Conservation (phyloP, 345 rosid genomes). For the Camelina sativa region DNA sequence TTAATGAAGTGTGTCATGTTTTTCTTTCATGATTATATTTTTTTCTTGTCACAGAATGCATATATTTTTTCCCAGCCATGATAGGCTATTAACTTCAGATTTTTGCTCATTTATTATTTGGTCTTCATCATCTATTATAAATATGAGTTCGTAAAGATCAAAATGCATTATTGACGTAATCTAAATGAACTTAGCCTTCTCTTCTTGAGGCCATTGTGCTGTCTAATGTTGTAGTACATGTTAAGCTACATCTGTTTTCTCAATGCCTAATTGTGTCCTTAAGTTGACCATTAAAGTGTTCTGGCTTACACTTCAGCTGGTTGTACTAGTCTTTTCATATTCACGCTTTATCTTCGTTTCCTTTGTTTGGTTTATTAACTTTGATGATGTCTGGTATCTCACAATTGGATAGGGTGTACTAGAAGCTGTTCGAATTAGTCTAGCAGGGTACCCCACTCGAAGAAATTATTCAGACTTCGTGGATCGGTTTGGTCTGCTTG, state of each 20-base stretch:
- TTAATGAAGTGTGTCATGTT: slow-evolving; percentile 4
- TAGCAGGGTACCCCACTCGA: slow-evolving; percentile 97
- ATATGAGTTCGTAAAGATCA: slow-evolving; percentile 12
- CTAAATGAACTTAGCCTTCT: slow-evolving; percentile 4
- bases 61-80: slow-evolving; percentile 25
- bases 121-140: slow-evolving; percentile 10
- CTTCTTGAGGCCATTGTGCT: slow-evolving; percentile 11
- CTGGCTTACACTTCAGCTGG: slow-evolving; percentile 27
- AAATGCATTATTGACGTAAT: slow-evolving; percentile 11
- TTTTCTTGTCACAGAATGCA: slow-evolving; percentile 18
- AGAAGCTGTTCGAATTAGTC: slow-evolving; percentile 98
- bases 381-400: slow-evolving; percentile 34
- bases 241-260: not conserved
- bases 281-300: slow-evolving; percentile 18
- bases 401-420: slow-evolving; percentile 75
- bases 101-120: not conserved
- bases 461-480: slow-evolving; percentile 85
- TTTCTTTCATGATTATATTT: slow-evolving; percentile 13
- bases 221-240: slow-evolving; percentile 10
- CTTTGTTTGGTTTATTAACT: slow-evolving; percentile 24
- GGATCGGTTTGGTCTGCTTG: slow-evolving; percentile 88
- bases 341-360: not conserved
- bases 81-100: slow-evolving; percentile 26
- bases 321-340: slow-evolving; percentile 27
- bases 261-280: slow-evolving; percentile 11